Base-by-base conservation (phyloP, 2,329 filamentous ascomycete species). In the Apiospora koreana region DNA sequence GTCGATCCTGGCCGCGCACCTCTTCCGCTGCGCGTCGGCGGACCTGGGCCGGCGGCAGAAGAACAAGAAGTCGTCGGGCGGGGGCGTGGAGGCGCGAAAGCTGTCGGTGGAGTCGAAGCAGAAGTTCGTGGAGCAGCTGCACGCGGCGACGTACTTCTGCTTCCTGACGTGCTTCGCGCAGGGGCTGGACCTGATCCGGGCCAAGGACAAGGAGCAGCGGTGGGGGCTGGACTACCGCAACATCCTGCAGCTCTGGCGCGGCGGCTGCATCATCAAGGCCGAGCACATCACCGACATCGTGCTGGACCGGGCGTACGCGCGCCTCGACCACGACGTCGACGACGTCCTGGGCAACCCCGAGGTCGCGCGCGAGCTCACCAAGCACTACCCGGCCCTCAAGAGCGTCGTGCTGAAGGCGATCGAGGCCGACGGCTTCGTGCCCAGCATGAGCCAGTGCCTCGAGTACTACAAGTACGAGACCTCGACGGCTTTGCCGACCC, bases 181-280 rank as follows among this genome's bases (percentile, higher is more conserved):
- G 78, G 91, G 91, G 8, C 82, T 93, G 66, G 88, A 91, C 75
- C 80, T 92, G 65, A 89, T 93, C 73, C 85, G 87, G 6, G 84
- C 83, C 35, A 87, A 88, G 0, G 87, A 91, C 75, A 80, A 83
- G 54, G 81, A 87, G 42, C 85, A 92, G 75, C 83, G 84, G 42
- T 93, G 91, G 91, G 81, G 83, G 50, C 84, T 90, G 70, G 79
- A 88, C 73, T 86, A 86, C 74, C 76, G 77, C 18, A 81, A 83
- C 38, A 82, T 89, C 2, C 80, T 89, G 65, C 83, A 88, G 75
- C 89, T 93, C 73, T 93, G 91, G 91, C 86, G 89, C 2, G 88
- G 85, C 0, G 91, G 92, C 9, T 93, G 91, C 79, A 93, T 93
- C 78, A 93, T 93, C 76, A 87, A 91, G 75, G 86, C 88, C 0